Evolutionary conservation across 1,139 yeast species (phyloP), one percentile per base, ranked within the genome.

Genomic region (Pichia sp.): DNA sequence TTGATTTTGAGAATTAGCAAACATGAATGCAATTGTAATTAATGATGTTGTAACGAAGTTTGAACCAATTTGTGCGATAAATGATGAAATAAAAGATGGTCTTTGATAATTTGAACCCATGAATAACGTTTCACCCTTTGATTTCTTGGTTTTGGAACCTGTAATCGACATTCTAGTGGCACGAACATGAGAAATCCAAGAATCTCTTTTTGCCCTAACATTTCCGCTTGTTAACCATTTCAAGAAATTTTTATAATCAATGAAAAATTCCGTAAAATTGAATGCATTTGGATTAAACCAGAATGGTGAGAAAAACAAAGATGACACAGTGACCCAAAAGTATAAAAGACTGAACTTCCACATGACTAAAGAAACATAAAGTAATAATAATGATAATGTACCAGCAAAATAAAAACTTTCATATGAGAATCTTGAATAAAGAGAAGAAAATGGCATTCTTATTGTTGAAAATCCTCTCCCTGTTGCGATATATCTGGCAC

Each of bases 281-380:
- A 87, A 89, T 60, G 89, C 96, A 61, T 89, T 95, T 0, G 96
- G 96, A 58, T 89, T 89, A 68, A 85, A 89, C 6, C 89, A 63
- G 50, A 85, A 81, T 2, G 96, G 96, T 0, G 95, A 85, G 39
- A 86, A 67, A 51, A 90, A 78, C 61, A 89, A 66, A 0, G 96
- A 83, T 6, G 81, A 65, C 11, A 85, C 75, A 0, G 94, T 85
- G 7, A 86, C 72, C 84, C 91, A 86, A 65, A 89, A 88, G 95
- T 96, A 89, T 30, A 87, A 61, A 22, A 88, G 67, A 0, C 94
- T 77, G 0, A 82, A 77, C 53, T 83, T 86, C 94, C 95, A 86
- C 69, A 85, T 79, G 0, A 88, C 72, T 2, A 79, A 59, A 1
- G 85, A 75, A 1, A 89, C 81, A 70, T 83, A 85, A 17, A 83